phyloP scores from a whole-genome alignment of 805 yeast species.

The Candida quercuum region DNA sequence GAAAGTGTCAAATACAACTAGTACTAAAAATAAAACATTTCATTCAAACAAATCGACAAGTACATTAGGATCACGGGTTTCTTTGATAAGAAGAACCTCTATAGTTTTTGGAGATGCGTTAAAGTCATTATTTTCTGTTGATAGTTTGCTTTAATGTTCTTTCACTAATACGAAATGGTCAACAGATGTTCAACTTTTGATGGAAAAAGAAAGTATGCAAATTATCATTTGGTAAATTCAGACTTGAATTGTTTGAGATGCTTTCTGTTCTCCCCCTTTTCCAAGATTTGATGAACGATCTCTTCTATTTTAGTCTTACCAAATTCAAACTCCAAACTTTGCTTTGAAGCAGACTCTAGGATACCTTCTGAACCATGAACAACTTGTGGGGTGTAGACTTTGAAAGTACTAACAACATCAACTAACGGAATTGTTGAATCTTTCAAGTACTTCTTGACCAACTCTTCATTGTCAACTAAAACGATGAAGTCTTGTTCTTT shows the following conservation, averaged over 20 bases:
- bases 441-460: conserved; percentile 40
- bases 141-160: too few species aligned
- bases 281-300: conserved; percentile 52
- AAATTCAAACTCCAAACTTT: conserved; percentile 62
- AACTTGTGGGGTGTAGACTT: conserved; percentile 54
- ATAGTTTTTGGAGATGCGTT: conserved; percentile 17
- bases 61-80: conserved; percentile 1
- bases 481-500: conserved; percentile 55
- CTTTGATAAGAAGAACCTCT: conserved; percentile 21
- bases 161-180: too few species aligned
- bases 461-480: conserved; percentile 52
- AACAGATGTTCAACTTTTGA: too few species aligned
- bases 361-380: conserved; percentile 70
- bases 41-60: background rate
- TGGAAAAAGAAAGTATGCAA: too few species aligned
- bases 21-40: background rate
- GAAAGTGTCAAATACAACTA: background rate
- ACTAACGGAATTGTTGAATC: conserved; percentile 52
- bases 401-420: conserved; percentile 57
- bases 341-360: conserved; percentile 64
- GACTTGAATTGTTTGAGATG: too few species aligned
- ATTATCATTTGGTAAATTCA: too few species aligned
- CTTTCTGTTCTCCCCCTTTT: conserved; percentile 52
- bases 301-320: conserved; percentile 53
- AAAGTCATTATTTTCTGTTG: conserved; percentile 13